These are phyloP conservation scores for Blastobotrys buckinghamii DNA, from an alignment of 1,139 yeast species.

Conservation along the genomic window DNA sequence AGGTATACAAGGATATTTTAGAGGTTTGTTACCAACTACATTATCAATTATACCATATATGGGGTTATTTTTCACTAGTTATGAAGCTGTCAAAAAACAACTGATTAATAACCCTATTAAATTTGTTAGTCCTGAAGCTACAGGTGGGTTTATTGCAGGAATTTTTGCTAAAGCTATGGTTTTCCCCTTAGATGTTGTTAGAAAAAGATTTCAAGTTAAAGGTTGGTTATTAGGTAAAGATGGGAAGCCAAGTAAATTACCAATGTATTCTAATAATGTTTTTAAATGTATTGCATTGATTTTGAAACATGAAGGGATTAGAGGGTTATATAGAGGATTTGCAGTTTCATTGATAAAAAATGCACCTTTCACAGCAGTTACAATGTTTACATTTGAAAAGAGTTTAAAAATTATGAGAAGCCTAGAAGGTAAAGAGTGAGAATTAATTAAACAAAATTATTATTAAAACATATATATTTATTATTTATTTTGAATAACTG, in stretches of 20 bases:
- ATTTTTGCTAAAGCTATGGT: constrained; percentile 62
- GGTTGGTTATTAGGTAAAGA: constrained; percentile 19
- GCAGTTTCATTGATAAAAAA: constrained; percentile 63
- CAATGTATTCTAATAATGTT: constrained; percentile 28
- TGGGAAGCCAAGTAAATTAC: constrained; percentile 29
- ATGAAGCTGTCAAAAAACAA: constrained; percentile 36
- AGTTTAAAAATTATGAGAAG: background rate
- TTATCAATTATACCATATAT: constrained; percentile 59
- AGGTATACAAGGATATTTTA: constrained; percentile 54
- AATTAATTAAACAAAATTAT: too few species aligned
- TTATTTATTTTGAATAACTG: too few species aligned
- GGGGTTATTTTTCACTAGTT: constrained; percentile 64
- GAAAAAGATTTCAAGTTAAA: constrained; percentile 72
- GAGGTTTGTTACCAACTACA: constrained; percentile 60
- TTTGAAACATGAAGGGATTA: constrained; percentile 49
- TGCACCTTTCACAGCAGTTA: constrained; percentile 72
- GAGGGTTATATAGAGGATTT: constrained; percentile 71
- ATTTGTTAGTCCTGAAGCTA: constrained; percentile 44
- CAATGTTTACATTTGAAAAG: constrained; percentile 65
- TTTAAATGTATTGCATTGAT: constrained; percentile 36
- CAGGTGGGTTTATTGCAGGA: constrained; percentile 77
- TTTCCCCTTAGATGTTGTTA: constrained; percentile 79
- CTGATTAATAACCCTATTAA: constrained; percentile 12
- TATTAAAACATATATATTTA: too few species aligned
- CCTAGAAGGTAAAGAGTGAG: background rate